These are phyloP conservation scores for Epithele typhae DNA, from an alignment of 768 basidiomycete species.

Conservation along the genomic window DNA sequence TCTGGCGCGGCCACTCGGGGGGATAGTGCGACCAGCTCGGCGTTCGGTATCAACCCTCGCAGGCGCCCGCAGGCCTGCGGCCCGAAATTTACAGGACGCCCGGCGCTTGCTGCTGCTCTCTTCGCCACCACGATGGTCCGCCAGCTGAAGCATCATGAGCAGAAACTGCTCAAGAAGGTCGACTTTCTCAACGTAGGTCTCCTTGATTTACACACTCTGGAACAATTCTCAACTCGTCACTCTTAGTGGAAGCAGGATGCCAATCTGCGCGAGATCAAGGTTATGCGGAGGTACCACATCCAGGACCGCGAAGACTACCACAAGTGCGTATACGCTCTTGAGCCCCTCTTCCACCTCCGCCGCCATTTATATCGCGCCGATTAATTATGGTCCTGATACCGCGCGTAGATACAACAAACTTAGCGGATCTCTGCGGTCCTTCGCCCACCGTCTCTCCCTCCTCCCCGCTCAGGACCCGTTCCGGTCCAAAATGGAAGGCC, in stretches of 20 bases:
- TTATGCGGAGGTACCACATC: slow-evolving; percentile 94
- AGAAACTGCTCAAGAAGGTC: slow-evolving; percentile 92
- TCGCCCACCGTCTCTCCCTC: slow-evolving; percentile 82
- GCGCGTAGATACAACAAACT: slow-evolving; percentile 83
- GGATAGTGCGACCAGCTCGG: no score
- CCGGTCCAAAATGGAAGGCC: slow-evolving; percentile 76
- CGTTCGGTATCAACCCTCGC: no score
- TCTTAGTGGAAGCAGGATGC: slow-evolving; percentile 95
- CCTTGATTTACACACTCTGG: no score
- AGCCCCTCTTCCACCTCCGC: neutral
- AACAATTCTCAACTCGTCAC: no score
- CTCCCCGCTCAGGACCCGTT: slow-evolving; percentile 89
- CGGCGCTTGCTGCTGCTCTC: no score
- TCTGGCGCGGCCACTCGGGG: no score
- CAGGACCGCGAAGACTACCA: slow-evolving; percentile 93
- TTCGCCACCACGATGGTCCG: slow-evolving; percentile 58
- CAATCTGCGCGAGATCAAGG: slow-evolving; percentile 83
- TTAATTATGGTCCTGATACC: no score
- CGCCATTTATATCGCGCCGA: neutral
- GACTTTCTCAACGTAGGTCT: slow-evolving; percentile 81
- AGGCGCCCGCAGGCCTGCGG: no score
- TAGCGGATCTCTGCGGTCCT: slow-evolving; percentile 79
- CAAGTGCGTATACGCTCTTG: slow-evolving; percentile 48
- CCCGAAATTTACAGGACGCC: no score
- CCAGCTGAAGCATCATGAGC: slow-evolving; percentile 94